Evolutionary conservation across 108 stramenopile species (phyloP), one percentile per base, ranked within the genome.

Genomic region (Fragilaria radians): DNA sequence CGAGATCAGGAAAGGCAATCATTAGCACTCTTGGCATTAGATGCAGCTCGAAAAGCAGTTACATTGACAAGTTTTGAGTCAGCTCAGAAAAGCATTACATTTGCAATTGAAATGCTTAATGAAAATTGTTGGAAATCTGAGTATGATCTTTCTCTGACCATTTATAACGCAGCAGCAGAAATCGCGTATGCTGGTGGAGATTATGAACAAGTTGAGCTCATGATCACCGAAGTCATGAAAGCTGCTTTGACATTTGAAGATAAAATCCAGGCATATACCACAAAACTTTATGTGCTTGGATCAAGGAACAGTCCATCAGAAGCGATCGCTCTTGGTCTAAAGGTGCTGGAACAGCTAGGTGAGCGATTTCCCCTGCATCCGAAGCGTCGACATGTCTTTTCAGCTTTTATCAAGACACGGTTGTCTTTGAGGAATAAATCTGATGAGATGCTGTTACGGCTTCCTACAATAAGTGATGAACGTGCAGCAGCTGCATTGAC

Each of bases 91-190:
- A 79, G 81, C 46, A 55, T 83, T 25, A 26, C 67, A 33, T 51
- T 72, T 42, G 86, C 74, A n/a, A 67, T 82, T 3, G 65, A 65
- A 17, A 34, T 81, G 21, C 70, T 83, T n/a, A 54, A 59, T 3
- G 48, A 62, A 19, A 71, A 68, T 19, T 57, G 59, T 34, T 89
- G 87, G 87, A 33, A 58, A 32, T 45, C 66, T 19, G 29, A 76
- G 25, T 89, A 85, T 52, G 72, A 73, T 52, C 65, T 89, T 7
- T 74, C 68, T 5, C 52, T 89, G n/a, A 60, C 54, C 22, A 48
- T 89, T 18, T 66, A 75, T 56, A 76, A 73, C 58, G 70, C 74
- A 14, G 66, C 70, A 5, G 80, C 80, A 11, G 75, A 81, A 57
- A 52, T 67, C 11, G 53, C 66, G 19, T 66, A 70, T 33, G 46